Evolutionary conservation across 2,329 filamentous ascomycete species (phyloP).

Genomic region (Plectosphaerella sp.): DNA sequence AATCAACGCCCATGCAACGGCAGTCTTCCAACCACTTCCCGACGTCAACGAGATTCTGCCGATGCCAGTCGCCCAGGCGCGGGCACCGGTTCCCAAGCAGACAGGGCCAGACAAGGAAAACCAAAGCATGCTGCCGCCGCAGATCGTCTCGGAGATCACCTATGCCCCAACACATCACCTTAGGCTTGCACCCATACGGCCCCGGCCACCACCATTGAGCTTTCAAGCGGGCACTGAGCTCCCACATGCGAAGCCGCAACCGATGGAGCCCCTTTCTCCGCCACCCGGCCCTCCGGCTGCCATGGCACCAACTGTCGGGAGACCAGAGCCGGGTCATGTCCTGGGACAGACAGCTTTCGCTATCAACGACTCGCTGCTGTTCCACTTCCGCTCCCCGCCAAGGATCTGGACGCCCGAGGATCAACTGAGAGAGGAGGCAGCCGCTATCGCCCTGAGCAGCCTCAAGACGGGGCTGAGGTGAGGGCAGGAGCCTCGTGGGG

Average conservation of each 20-base stretch:
- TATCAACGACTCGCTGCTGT: conserved; percentile 1
- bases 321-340: background rate
- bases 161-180: conserved; percentile 3
- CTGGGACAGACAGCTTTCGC: conserved; percentile 2
- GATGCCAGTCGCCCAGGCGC: conserved; percentile 17
- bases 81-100: conserved; percentile 1
- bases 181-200: background rate
- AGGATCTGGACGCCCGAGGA: conserved; percentile 6
- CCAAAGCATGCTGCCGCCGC: conserved; percentile 1
- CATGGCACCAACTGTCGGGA: background rate
- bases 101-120: conserved; percentile 2
- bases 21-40: background rate
- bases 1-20: background rate
- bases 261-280: conserved; percentile 8
- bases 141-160: conserved; percentile 6
- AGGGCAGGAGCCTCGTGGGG: too few species aligned
- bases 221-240: background rate
- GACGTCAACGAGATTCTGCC: conserved; percentile 14
- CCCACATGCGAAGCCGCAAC: background rate
- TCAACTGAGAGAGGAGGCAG: conserved; percentile 5
- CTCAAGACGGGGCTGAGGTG: background rate
- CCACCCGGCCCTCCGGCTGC: conserved; percentile 3
- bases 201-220: background rate
- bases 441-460: background rate
- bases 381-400: background rate